phyloP scores from a whole-genome alignment of 768 basidiomycete genomes.

The Naganishia friedmannii region DNA sequence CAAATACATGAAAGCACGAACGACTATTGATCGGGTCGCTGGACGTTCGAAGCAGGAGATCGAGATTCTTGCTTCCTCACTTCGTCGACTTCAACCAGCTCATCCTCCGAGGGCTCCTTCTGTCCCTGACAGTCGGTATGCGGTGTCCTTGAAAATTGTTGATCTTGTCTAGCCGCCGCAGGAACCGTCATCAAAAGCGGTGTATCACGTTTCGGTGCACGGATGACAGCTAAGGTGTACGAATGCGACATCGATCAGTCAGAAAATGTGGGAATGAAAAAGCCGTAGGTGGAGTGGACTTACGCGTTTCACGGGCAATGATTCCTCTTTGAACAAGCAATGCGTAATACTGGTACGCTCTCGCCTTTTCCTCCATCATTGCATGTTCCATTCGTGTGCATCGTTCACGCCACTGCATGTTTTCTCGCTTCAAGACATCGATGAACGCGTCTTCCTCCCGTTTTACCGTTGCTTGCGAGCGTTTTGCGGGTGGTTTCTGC shows the following conservation, averaged over 20 bases:
- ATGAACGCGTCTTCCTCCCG: constrained; percentile 20
- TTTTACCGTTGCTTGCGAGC: constrained; percentile 5
- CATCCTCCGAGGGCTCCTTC: not conserved
- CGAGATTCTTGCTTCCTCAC: not conserved
- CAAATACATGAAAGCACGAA: not conserved
- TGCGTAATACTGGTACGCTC: constrained; percentile 16
- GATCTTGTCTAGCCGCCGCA: not conserved
- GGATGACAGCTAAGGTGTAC: not conserved
- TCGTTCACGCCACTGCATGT: constrained; percentile 10
- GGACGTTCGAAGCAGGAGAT: not conserved
- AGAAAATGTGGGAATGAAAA: not conserved
- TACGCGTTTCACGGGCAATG: constrained; percentile 3
- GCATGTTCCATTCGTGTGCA: constrained; percentile 4
- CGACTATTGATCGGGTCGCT: not conserved
- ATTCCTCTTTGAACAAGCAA: constrained; percentile 5
- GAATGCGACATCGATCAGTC: not conserved
- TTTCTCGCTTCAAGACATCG: constrained; percentile 17
- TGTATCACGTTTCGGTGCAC: not conserved
- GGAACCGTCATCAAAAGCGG: not conserved
- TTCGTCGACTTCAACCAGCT: not conserved
- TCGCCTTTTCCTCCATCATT: constrained; percentile 15
- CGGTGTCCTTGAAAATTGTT: not conserved
- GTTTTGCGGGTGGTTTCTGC: not conserved
- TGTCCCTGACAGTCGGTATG: not conserved
- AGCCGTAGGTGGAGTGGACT: too few species aligned